Conservation (phyloP, 306 rosid species). For the Glycine latifolia region DNA sequence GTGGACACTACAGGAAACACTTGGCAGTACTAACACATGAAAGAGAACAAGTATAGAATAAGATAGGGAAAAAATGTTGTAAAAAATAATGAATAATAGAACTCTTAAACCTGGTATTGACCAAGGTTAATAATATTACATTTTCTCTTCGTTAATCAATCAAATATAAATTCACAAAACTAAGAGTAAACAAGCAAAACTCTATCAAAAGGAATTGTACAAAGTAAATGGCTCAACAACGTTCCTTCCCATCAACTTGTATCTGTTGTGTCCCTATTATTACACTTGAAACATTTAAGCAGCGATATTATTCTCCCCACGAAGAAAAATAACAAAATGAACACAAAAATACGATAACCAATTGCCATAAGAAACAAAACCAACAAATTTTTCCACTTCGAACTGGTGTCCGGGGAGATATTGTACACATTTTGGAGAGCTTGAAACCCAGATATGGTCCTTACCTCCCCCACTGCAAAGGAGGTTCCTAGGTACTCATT, state of each 20-base stretch:
- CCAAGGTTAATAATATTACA: constrained; percentile 13
- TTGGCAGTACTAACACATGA: too few species aligned
- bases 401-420: constrained; percentile 67
- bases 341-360: constrained; percentile 73
- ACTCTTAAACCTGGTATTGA: background rate
- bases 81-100: background rate
- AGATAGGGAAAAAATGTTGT: background rate
- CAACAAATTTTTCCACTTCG: constrained; percentile 93
- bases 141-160: constrained; percentile 54
- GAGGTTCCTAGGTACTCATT: constrained; percentile 88
- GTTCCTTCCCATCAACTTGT: constrained; percentile 64
- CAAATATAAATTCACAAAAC: constrained; percentile 47
- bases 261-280: constrained; percentile 53
- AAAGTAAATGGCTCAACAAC: constrained; percentile 44
- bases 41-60: background rate
- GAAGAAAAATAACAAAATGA: constrained; percentile 61
- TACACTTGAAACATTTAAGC: constrained; percentile 62
- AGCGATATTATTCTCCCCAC: constrained; percentile 58
- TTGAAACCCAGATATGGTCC: constrained; percentile 90
- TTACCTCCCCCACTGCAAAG: constrained; percentile 92
- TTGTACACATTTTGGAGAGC: constrained; percentile 83
- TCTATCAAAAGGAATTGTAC: constrained; percentile 43
- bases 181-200: constrained; percentile 45
- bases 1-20: too few species aligned
- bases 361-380: constrained; percentile 89